These are phyloP conservation scores for Wallacemonas sp. DNA, from an alignment of 208 protist genomes.

Conservation along the genomic window DNA sequence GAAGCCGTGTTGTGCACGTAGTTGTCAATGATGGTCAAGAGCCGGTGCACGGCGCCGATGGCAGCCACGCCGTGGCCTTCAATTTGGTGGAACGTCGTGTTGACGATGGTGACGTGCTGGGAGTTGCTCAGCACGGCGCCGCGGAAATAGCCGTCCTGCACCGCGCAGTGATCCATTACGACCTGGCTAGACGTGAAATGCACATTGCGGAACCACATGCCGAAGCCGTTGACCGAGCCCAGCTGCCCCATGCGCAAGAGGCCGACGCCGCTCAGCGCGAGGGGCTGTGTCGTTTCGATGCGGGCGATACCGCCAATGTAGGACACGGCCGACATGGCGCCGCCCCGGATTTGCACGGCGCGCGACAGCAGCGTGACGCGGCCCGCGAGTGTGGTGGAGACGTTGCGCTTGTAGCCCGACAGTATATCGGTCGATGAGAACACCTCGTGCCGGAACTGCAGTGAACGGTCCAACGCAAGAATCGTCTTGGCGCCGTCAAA, in stretches of 20 bases:
- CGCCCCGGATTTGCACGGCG: slow-evolving; percentile 57
- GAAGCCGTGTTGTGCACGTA: slow-evolving; percentile 4
- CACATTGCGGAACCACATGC: slow-evolving; percentile 20
- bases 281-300: neutral
- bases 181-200: slow-evolving; percentile 9
- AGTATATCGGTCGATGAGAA: slow-evolving; percentile 9
- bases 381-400: neutral
- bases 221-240: slow-evolving; percentile 23
- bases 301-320: slow-evolving; percentile 17
- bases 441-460: slow-evolving; percentile 25
- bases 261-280: slow-evolving; percentile 19
- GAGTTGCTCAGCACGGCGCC: slow-evolving; percentile 32
- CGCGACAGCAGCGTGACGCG: slow-evolving; percentile 50
- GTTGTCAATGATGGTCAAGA: slow-evolving; percentile 16
- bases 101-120: slow-evolving; percentile 17
- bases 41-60: slow-evolving; percentile 21
- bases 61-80: slow-evolving; percentile 33
- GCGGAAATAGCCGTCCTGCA: slow-evolving; percentile 37
- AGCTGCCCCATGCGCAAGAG: slow-evolving; percentile 40
- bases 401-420: neutral
- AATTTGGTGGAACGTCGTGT: slow-evolving; percentile 12
- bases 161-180: slow-evolving; percentile 19
- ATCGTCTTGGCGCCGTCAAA: slow-evolving; percentile 19
- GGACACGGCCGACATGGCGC: slow-evolving; percentile 20
- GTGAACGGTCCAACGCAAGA: slow-evolving; percentile 26